Evolutionary conservation across 2,329 filamentous ascomycete genomes (phyloP), one percentile per base, ranked within the genome.

Genomic region (Fulvia fulva): DNA sequence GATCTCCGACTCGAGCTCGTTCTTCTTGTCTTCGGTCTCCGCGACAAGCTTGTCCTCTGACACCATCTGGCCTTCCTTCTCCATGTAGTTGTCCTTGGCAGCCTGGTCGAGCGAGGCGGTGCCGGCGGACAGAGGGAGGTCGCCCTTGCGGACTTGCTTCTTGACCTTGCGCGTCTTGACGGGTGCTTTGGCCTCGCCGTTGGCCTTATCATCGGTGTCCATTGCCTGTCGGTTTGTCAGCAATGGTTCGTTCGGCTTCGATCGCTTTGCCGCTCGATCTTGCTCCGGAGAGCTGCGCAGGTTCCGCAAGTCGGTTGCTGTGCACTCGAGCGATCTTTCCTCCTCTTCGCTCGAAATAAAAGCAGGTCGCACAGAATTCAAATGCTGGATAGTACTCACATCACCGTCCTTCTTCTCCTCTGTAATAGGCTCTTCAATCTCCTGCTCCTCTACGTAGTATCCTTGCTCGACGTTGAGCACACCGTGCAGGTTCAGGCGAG

Each of bases 11-110:
- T 99, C 94, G 55, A 99, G 89, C 79, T 97, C 93, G 81, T 99
- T 99, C 90, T 97, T 99, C 86, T 96, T 96, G 81, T 97, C 91
- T 75, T 97, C 94, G 37, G 94, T 99, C 76, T 97, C 94, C 68
- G 90, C 90, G 57, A 99, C 92, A 58, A 97, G 87, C 84, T 97
- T 99, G 80, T 99, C 94, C 77, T 97, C 91, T 86, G 96, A 93
- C 68, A 91, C 86, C 94, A 99, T 97, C 68, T 86, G 75, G 66
- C 87, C 83, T 80, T 99, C 94, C 75, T 87, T 87, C 83, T 99
- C 94, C 52, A 82, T 77, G 65, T 87, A 80, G n/a, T 80, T 71
- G 61, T 86, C 79, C 81, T 89, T 93, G 72, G 80, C 73, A 16
- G 81, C 68, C 51, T 84, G 75, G 62, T 96, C 91, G 57, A 97